Percentiles rank a stretch among this genome's conserved stretches.
These are phyloP conservation scores for Cryptosporidium bovis DNA, from an alignment of 169 alveolate species.

Conservation along the genomic window DNA sequence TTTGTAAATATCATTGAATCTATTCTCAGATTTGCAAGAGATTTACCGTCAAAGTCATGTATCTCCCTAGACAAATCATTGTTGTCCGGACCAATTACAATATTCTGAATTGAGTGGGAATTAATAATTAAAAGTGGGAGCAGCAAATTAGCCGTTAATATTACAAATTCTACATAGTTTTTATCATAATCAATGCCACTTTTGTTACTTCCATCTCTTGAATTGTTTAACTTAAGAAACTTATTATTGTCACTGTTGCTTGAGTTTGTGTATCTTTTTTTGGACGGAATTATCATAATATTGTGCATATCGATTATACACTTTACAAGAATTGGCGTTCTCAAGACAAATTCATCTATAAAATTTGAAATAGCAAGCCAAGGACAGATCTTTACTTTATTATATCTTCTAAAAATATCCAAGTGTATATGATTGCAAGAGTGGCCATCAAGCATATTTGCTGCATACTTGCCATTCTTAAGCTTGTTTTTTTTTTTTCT, in stretches of 20 bases:
- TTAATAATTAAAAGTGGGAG: constrained; percentile 48
- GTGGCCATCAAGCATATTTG: neutral
- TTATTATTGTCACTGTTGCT: neutral
- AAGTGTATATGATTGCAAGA: constrained; percentile 56
- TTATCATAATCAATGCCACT: constrained; percentile 3
- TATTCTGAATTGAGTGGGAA: constrained; percentile 57
- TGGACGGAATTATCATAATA: constrained; percentile 61
- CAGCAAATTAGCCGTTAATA: constrained; percentile 33
- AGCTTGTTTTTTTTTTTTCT: constrained; percentile 7
- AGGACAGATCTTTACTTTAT: constrained; percentile 60
- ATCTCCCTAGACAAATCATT: neutral
- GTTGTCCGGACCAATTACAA: constrained; percentile 44
- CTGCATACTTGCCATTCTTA: neutral
- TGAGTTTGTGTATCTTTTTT: neutral
- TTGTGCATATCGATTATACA: constrained; percentile 52
- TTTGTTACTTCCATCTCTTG: neutral
- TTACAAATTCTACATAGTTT: constrained; percentile 35
- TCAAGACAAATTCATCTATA: constrained; percentile 62
- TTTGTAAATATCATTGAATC: constrained; percentile 46
- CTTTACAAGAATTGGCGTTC: constrained; percentile 64
- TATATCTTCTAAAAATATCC: constrained; percentile 50
- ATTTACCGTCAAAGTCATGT: neutral
- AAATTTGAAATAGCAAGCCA: constrained; percentile 73
- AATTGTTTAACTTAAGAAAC: neutral
- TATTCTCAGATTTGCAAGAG: constrained; percentile 30